Conservation (phyloP, 257 asterid species). For the Osmanthus fragrans region DNA sequence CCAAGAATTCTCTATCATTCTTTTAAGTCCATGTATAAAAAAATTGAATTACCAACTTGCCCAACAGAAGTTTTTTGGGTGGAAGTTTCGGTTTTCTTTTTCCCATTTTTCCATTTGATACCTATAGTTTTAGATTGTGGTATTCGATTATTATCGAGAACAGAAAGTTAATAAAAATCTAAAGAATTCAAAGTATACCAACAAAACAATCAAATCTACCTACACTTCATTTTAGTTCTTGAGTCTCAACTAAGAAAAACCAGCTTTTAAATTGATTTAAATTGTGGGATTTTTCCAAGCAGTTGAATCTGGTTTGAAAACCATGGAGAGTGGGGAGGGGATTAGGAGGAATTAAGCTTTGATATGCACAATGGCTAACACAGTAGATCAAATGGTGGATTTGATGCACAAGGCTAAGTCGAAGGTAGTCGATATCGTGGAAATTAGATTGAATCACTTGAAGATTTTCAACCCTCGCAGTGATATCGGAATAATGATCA, state of each 20-base stretch:
- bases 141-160: background rate
- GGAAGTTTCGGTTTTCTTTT: background rate
- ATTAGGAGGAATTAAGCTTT: constrained; percentile 63
- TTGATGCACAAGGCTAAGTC: constrained; percentile 69
- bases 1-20: too few species aligned
- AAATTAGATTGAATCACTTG: constrained; percentile 80
- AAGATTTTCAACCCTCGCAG: constrained; percentile 54
- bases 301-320: constrained; percentile 45
- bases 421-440: constrained; percentile 92
- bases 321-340: constrained; percentile 42
- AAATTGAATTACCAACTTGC: background rate
- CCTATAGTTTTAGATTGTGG: background rate
- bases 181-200: background rate
- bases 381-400: constrained; percentile 70
- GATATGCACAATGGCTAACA: constrained; percentile 93
- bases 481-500: constrained; percentile 62
- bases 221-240: background rate
- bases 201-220: background rate
- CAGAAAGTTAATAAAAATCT: background rate
- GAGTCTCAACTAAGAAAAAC: background rate
- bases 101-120: background rate
- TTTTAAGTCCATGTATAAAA: background rate
- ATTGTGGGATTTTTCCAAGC: constrained; percentile 39
- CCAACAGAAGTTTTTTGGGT: background rate
- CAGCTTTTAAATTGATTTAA: background rate